Base-by-base conservation (phyloP, 2,329 filamentous ascomycete species). In the Neoscytalidium dimidiatum region DNA sequence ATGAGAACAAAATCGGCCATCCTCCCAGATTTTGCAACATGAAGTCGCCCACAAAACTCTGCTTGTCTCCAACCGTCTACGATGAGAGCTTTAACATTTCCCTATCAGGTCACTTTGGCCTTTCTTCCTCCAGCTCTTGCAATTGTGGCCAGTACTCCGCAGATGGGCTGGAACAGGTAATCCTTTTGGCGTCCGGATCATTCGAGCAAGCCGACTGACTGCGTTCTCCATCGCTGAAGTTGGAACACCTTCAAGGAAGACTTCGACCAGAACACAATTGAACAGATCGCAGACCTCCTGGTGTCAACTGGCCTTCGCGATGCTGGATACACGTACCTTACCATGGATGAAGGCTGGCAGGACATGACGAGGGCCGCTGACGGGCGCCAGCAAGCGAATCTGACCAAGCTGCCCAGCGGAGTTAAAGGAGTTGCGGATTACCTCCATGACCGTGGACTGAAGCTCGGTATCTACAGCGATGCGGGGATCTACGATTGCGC, bases 381-480 rank as follows among this genome's bases (percentile, higher is more conserved):
- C 65, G 75, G 76, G 35, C 78, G 77, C 13, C 75, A 82, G 58
- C 73, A 76, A 62, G 80, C 78, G 76, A 78, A 83, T 65, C 56
- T 72, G 0, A 74, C 69, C 11, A 74, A 77, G 52, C 83, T 83
- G 61, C 81, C 81, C 0, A 69, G 75, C 23, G 81, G 81, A 3
- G 72, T 83, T 11, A 74, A 76, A 0, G 81, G 78, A 78, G 73
- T 83, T 0, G 77, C 74, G 4, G 60, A 73, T 3, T 78, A 79
- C 66, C 66, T 81, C 14, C 76, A 79, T 49, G 64, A 68, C 0
- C 72, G 71, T 2, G 80, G 80, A 0, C 80, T 83, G 66, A 74
- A 77, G 8, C 75, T 82, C n/a, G 81, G 81, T 2, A 82, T 82
- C 64, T 83, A 83, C 64, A 76, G 77, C 33, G 80, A 82, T 53